Evolutionary conservation across 2,329 filamentous ascomycete genomes (phyloP), one percentile per base, ranked within the genome.

Genomic region (Aspergillus novofumigatus): DNA sequence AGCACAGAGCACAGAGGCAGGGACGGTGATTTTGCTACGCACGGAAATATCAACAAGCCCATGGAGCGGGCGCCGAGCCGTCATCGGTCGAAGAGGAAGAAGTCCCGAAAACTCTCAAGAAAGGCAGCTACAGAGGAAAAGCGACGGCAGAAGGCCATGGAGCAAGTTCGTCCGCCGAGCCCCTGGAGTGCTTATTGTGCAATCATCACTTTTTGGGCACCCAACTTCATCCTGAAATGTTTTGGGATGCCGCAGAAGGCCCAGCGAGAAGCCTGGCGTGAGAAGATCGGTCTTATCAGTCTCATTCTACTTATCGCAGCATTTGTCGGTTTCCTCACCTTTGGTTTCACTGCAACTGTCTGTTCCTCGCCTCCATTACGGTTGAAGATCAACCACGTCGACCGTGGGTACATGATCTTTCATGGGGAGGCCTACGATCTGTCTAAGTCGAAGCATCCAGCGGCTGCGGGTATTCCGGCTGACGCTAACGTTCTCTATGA

Each of bases 281-380:
- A 99, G 73, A 99, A 99, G 82, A 95, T 99, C 81, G 94, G 94
- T 2, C 78, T 99, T 57, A 90, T 97, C 77, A 96, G 92, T 76
- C 86, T 99, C 70, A 99, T 99, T 71, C 71, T 96, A 32, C 71
- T 88, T 59, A 92, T 97, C 70, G 95, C 92, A 80, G 83, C 86
- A 9, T 86, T 92, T 69, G 93, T 99, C 50, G 94, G 94, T 69
- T 99, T 93, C 77, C 79, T 99, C 54, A 99, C 94, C 0, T 99
- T 99, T 69, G 94, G 94, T 48, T 99, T 99, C 23, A 97, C 91
- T 3, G 84, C 89, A 59, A 87, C 87, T 4, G 94, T 99, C 20
- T 99, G 94, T 73, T 86, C 89, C 17, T 75, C 78, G 2, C 87
- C 91, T 8, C 85, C 86, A 26, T 77, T 86, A 47, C 87, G 93